Percentiles rank a stretch among this genome's conserved stretches.
These are phyloP conservation scores for Neonothopanus nambi DNA, from an alignment of 1,284 basidiomycete species.

Conservation along the genomic window DNA sequence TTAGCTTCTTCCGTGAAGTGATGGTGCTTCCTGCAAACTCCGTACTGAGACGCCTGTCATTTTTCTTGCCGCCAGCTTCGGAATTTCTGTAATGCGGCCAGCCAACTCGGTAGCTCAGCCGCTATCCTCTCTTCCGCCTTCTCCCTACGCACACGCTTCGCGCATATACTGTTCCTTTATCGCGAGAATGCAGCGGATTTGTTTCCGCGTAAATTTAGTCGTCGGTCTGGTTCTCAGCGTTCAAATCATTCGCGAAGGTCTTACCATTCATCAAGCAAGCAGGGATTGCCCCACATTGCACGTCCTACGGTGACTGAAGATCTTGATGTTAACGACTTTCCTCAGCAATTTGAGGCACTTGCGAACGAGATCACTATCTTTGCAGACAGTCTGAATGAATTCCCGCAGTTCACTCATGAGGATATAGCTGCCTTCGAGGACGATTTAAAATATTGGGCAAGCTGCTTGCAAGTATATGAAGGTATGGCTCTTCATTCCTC, in stretches of 20 bases:
- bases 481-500: slow-evolving; percentile 34
- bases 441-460: slow-evolving; percentile 75
- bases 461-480: slow-evolving; percentile 62
- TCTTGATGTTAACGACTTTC: slow-evolving; percentile 64
- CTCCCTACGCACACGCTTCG: slow-evolving; percentile 61
- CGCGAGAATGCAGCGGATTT: slow-evolving; percentile 70
- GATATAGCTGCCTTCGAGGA: slow-evolving; percentile 64
- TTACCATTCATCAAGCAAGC: slow-evolving; percentile 20
- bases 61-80: slow-evolving; percentile 63
- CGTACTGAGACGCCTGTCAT: too few relatives aligned
- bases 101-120: slow-evolving; percentile 70
- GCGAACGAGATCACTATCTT: slow-evolving; percentile 65
- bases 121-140: slow-evolving; percentile 71
- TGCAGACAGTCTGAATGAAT: slow-evolving; percentile 64
- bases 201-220: slow-evolving; percentile 60
- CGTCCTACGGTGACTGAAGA: slow-evolving; percentile 54
- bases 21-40: background rate
- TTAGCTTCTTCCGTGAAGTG: background rate
- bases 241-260: background rate
- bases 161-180: slow-evolving; percentile 65
- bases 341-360: slow-evolving; percentile 57
- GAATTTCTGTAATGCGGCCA: slow-evolving; percentile 72
- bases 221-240: slow-evolving; percentile 12
- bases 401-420: slow-evolving; percentile 74
- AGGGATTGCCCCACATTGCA: slow-evolving; percentile 45